These are phyloP conservation scores for Hypoxylon sp. DNA, from an alignment of 2,329 filamentous ascomycete species.

Conservation along the genomic window DNA sequence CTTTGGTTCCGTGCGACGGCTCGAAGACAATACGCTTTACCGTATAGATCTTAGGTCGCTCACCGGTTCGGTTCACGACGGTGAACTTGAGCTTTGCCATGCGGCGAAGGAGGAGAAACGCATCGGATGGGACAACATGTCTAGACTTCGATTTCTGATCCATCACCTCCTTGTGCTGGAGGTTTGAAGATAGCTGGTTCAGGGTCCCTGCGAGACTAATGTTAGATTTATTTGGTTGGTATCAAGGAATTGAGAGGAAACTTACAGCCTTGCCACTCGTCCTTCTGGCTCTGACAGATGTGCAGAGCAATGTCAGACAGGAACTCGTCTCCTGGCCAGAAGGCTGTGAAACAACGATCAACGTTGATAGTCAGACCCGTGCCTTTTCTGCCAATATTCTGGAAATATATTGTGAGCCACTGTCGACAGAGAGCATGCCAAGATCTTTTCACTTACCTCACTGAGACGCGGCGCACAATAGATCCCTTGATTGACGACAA, in stretches of 20 bases:
- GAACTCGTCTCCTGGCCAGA: conserved; percentile 66
- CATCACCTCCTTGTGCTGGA: conserved; percentile 49
- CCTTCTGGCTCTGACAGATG: conserved; percentile 36
- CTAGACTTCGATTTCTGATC: conserved; percentile 34
- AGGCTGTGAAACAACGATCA: conserved; percentile 90
- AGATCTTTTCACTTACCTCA: conserved; percentile 53
- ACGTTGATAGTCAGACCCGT: conserved; percentile 82
- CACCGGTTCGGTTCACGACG: conserved; percentile 62
- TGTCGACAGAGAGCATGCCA: conserved; percentile 17
- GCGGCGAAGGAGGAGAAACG: conserved; percentile 63
- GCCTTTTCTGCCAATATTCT: conserved; percentile 54
- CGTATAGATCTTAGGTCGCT: conserved; percentile 59
- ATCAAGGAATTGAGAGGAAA: no score
- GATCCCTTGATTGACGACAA: conserved; percentile 87
- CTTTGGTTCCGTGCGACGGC: conserved; percentile 53
- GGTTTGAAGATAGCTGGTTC: conserved; percentile 40
- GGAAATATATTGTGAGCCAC: conserved; percentile 7
- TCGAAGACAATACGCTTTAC: conserved; percentile 62
- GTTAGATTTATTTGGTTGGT: conserved; percentile 38
- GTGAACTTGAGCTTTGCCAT: conserved; percentile 65
- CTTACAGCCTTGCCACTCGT: conserved; percentile 45
- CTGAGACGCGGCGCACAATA: conserved; percentile 86
- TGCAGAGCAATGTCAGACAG: conserved; percentile 50
- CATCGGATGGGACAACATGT: conserved; percentile 55
- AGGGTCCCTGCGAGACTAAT: conserved; percentile 42